Base-by-base conservation (phyloP, 2,329 filamentous ascomycete genomes). In the Aspergillus sergii region DNA sequence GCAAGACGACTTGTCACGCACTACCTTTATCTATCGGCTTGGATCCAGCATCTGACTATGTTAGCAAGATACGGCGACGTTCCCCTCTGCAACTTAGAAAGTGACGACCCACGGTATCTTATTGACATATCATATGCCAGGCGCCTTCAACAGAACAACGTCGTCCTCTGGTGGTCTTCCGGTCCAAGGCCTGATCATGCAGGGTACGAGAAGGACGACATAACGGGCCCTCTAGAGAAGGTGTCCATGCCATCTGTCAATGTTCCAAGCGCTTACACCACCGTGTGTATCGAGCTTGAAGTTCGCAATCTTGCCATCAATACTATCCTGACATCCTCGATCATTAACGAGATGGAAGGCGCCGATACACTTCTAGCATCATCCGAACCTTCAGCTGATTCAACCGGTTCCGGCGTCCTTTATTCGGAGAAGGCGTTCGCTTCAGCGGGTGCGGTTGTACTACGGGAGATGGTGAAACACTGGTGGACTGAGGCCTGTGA, bases 401-500 rank as follows among this genome's bases (percentile, higher is more conserved):
- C 83, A 1, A 85, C 84, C 11, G 89, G 88, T 0, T 83, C 86
- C 0, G 90, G 90, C 64, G 85, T 89, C 21, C 86, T 96, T 8
- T 91, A 92, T 65, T 92, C 93, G 0, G 93, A 97, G 66, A 95
- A 91, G 64, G 92, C 94, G 0, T 99, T 99, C 75, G 90, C 94
- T n/a, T 91, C 93, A 57, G 93, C 94, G 3, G 92, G 93, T 60
- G 91, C 98, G 5, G 86, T 90, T 8, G 95, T 99, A 0, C 84
- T 99, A 4, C 90, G 95, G 16, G 96, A 98, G 71, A 97, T 99
- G 94, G 95, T 99, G 70, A 97, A 97, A 77, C 88, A 92, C 3
- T 99, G 96, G 96, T 99, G 95, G 95, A 86, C 90, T 1, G 94
- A 99, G 77, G 96, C 95, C 7, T 95, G 92, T 75, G 89, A 88